Conservation (phyloP, 306 rosid genomes). For the Rosa rugosa region DNA sequence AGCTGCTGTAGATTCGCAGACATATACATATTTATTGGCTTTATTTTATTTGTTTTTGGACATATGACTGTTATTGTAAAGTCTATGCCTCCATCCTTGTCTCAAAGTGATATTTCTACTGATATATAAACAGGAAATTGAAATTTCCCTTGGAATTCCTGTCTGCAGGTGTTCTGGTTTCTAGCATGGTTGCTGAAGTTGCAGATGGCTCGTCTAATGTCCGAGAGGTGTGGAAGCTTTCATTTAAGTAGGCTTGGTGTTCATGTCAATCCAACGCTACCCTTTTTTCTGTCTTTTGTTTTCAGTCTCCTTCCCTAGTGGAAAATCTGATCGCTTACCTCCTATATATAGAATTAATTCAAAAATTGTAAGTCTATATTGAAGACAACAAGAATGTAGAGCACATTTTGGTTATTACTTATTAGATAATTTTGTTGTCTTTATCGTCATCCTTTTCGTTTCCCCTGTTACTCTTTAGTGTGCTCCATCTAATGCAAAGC, state of each 20-base stretch:
- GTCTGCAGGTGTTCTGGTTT: slow-evolving; percentile 61
- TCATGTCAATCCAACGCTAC: not conserved
- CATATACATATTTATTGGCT: not conserved
- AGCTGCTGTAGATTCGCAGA: not conserved
- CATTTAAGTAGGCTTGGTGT: slow-evolving; percentile 46
- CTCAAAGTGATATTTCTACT: not conserved
- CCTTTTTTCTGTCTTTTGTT: not conserved
- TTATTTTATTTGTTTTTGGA: not conserved
- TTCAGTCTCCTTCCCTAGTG: slow-evolving; percentile 6
- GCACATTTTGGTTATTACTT: not conserved
- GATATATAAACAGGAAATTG: not conserved
- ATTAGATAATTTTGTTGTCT: not conserved
- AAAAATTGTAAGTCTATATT: not conserved
- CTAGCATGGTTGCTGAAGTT: slow-evolving; percentile 70
- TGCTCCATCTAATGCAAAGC: not conserved
- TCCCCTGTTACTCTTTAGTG: not conserved
- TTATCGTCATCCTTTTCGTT: not conserved
- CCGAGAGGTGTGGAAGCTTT: slow-evolving; percentile 91
- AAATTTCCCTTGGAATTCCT: not conserved
- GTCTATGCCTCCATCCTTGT: not conserved
- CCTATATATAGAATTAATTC: not conserved
- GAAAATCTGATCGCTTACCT: not conserved
- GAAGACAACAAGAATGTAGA: not conserved
- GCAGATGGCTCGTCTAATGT: slow-evolving; percentile 93
- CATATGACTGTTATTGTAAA: not conserved